A percentile compares a stretch with the other conserved stretches of the same genome.
phyloP scores from a whole-genome alignment of 164 flowering plant species.

The Aristolochia fimbriata region DNA sequence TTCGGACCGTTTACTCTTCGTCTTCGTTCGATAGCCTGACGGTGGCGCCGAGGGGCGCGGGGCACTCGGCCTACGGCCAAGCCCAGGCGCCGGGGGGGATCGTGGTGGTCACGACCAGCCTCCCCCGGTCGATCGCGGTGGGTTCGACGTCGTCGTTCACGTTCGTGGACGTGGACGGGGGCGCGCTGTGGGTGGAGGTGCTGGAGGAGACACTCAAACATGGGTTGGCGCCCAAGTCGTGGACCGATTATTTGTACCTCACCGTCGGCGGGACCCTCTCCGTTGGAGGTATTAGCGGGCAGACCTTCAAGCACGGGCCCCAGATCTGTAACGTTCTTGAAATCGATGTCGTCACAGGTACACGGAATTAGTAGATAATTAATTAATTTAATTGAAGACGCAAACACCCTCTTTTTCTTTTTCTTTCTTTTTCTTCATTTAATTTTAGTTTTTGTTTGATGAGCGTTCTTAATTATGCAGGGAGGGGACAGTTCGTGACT shows the following conservation, averaged over 20 bases:
- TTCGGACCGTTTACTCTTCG: constrained; percentile 2
- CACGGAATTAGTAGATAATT: neutral
- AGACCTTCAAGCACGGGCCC: constrained; percentile 11
- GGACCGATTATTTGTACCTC: constrained; percentile 10
- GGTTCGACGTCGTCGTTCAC: no score
- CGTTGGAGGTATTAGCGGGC: constrained; percentile 11
- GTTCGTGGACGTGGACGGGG: constrained; percentile 8
- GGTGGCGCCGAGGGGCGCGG: constrained; percentile 8
- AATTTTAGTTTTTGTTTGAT: no score
- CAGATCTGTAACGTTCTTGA: constrained; percentile 12
- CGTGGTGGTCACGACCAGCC: constrained; percentile 3
- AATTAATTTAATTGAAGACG: neutral
- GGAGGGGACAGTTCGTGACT: constrained; percentile 10
- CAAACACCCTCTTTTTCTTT: no score
- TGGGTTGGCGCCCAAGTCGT: constrained; percentile 6
- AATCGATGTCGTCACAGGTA: constrained; percentile 11
- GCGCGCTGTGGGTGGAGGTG: constrained; percentile 13
- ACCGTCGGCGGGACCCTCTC: constrained; percentile 10
- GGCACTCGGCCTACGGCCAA: constrained; percentile 7
- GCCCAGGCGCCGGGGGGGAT: constrained; percentile 7
- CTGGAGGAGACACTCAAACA: constrained; percentile 8
- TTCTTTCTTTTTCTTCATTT: no score
- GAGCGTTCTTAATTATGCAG: no score
- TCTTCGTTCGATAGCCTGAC: neutral
- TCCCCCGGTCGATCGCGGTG: neutral